These are phyloP conservation scores for Penicillium sp. DNA, from an alignment of 2,329 filamentous ascomycete species.

Conservation along the genomic window DNA sequence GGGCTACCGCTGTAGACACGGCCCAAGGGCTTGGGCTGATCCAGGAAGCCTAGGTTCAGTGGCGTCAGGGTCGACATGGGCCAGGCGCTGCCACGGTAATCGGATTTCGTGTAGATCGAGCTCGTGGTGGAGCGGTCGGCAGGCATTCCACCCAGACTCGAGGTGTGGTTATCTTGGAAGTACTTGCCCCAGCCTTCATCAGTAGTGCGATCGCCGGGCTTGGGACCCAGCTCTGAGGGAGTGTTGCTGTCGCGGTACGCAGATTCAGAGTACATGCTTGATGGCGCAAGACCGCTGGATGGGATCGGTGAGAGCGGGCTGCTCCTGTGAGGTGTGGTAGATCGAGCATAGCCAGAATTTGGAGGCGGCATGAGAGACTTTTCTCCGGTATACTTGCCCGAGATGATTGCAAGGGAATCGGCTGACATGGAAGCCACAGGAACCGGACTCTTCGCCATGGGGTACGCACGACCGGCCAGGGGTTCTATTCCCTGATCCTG, in stretches of 20 bases:
- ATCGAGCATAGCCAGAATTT: conserved; percentile 26
- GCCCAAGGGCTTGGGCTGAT: conserved; percentile 45
- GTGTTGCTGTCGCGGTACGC: conserved; percentile 24
- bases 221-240: conserved; percentile 15
- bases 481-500: conserved; percentile 52
- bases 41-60: conserved; percentile 43
- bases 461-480: conserved; percentile 46
- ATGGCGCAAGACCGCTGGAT: conserved; percentile 31
- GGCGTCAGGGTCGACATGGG: conserved; percentile 43
- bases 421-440: conserved; percentile 40
- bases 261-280: conserved; percentile 28
- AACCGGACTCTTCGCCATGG: conserved; percentile 50
- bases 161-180: conserved; percentile 46
- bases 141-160: conserved; percentile 30
- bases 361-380: conserved; percentile 35
- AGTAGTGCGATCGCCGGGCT: conserved; percentile 46
- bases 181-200: conserved; percentile 56
- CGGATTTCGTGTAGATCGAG: conserved; percentile 39
- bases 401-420: conserved; percentile 47
- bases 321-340: conserved; percentile 24
- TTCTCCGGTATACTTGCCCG: conserved; percentile 40
- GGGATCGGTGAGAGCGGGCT: conserved; percentile 38
- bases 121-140: conserved; percentile 32
- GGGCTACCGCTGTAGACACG: conserved; percentile 48
- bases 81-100: conserved; percentile 47